Percentiles rank a stretch among this genome's conserved stretches.
Conservation (phyloP, 495 filamentous ascomycete species). For the Podospora pseudoanserina region DNA sequence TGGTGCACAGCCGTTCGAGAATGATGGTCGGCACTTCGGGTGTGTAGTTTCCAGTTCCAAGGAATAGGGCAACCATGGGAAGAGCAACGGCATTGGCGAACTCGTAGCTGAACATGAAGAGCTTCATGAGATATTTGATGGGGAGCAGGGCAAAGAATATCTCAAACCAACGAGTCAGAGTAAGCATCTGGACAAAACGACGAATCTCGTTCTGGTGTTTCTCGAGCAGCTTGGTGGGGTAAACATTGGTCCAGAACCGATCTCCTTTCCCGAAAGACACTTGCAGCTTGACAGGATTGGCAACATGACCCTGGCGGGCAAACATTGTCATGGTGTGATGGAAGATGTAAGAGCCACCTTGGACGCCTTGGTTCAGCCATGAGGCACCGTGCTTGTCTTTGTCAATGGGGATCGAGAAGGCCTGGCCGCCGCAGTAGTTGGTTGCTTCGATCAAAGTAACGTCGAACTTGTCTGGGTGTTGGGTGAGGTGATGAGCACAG, state of each 20-base stretch:
- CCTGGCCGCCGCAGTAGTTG: conserved; percentile 72
- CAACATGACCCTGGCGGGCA: conserved; percentile 59
- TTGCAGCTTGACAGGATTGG: conserved; percentile 70
- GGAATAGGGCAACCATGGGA: conserved; percentile 73
- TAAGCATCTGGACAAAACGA: conserved; percentile 62
- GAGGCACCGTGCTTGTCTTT: conserved; percentile 61
- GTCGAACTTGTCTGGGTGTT: conserved; percentile 70
- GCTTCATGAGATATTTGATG: conserved; percentile 62
- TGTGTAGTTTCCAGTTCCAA: conserved; percentile 76
- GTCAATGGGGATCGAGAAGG: conserved; percentile 71
- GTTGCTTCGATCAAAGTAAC: conserved; percentile 70
- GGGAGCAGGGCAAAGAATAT: conserved; percentile 69
- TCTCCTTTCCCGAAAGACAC: conserved; percentile 78
- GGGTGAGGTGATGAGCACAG: conserved; percentile 67
- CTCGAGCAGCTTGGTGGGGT: conserved; percentile 64
- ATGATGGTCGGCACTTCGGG: conserved; percentile 71
- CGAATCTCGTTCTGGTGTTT: conserved; percentile 61
- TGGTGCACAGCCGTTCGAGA: conserved; percentile 70
- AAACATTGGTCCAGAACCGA: conserved; percentile 78
- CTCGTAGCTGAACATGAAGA: conserved; percentile 70
- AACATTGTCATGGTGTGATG: conserved; percentile 82
- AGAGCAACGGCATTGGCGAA: conserved; percentile 68
- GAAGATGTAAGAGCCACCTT: conserved; percentile 76
- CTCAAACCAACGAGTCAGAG: conserved; percentile 65
- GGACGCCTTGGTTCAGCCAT: conserved; percentile 84